Evolutionary conservation across 805 yeast species (phyloP), one percentile per base, ranked within the genome.

Genomic region (Debaryomyces tyrocola): DNA sequence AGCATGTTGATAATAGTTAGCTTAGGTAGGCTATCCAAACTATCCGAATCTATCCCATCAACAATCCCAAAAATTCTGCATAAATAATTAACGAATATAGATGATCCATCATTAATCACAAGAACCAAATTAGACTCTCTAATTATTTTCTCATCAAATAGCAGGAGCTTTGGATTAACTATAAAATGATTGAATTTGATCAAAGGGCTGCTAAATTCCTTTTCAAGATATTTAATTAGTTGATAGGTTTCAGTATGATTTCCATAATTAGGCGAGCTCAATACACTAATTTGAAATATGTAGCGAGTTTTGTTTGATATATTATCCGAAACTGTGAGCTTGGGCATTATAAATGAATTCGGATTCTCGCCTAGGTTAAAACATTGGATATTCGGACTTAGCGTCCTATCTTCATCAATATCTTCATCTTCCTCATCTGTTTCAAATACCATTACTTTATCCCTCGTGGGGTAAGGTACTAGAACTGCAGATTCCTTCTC

Each of bases 391-490:
- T 40, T 6, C n/a, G 44, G 47, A 28, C 42, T 40, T 20, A 40
- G 10, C 10, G 35, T 27, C 15, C 29, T 39, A 17, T 39, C 33
- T 8, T 40, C 45, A 8, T 49, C 53, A 2, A 29, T 43, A 36
- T 47, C 57, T n/a, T 49, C 59, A 31, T 64, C 72, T 45, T 70
- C 75, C 46, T 70, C 75, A 37, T 70, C 75, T 0, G 75, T 69
- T 41, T 72, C 76, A 49, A 70, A 70, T 5, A 70, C 69, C 70
- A 69, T 64, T 6, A 64, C 68, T n/a, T 54, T 50, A 14, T 58
- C 45, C 14, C 51, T 47, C 21, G 49, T 54, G 17, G 56, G 46
- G 3, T 60, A 51, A 2, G 57, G 59, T n/a, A 60, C 53, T n/a
- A 60, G 40, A 6, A 57, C 62, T 41, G 58, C 48, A 27, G 62